Evolutionary conservation across 495 filamentous ascomycete genomes (phyloP).

Genomic region (Amniculicola lignicola): DNA sequence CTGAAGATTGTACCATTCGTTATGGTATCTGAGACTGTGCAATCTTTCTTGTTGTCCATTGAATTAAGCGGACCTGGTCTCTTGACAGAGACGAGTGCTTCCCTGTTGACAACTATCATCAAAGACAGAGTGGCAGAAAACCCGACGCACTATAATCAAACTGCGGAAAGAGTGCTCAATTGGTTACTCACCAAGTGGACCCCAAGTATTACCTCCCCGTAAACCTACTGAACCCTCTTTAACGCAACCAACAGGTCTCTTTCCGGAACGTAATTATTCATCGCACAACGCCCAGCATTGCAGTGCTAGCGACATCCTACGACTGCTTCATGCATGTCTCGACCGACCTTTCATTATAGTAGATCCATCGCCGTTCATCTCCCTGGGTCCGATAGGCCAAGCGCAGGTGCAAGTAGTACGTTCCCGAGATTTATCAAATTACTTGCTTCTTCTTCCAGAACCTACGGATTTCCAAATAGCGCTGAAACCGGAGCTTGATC

Average conservation of each 20-base stretch:
- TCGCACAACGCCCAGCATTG: constrained; percentile 39
- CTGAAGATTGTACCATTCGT: constrained; percentile 32
- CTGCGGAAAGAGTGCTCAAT: constrained; percentile 65
- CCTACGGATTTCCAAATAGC: constrained; percentile 9
- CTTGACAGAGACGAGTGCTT: constrained; percentile 75
- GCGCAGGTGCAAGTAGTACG: constrained; percentile 35
- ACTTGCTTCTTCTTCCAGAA: constrained; percentile 41
- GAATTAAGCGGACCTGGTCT: constrained; percentile 77
- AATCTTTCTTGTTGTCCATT: constrained; percentile 66
- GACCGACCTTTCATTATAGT: constrained; percentile 27
- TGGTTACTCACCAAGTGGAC: constrained; percentile 82
- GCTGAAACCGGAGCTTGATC: background rate
- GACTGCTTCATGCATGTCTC: constrained; percentile 43
- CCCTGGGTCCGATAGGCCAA: constrained; percentile 44
- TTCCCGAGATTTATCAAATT: constrained; percentile 38
- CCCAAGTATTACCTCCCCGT: constrained; percentile 55
- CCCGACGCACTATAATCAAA: constrained; percentile 60
- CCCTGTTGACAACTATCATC: constrained; percentile 64
- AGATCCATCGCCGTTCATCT: constrained; percentile 3
- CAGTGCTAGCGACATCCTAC: constrained; percentile 40
- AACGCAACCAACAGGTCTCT: constrained; percentile 38
- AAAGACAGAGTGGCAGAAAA: constrained; percentile 59
- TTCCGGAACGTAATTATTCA: constrained; percentile 41
- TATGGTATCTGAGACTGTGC: constrained; percentile 54
- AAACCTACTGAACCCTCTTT: background rate